These are phyloP conservation scores for Puccinia coronata DNA, from an alignment of 1,284 basidiomycete species.

Conservation along the genomic window DNA sequence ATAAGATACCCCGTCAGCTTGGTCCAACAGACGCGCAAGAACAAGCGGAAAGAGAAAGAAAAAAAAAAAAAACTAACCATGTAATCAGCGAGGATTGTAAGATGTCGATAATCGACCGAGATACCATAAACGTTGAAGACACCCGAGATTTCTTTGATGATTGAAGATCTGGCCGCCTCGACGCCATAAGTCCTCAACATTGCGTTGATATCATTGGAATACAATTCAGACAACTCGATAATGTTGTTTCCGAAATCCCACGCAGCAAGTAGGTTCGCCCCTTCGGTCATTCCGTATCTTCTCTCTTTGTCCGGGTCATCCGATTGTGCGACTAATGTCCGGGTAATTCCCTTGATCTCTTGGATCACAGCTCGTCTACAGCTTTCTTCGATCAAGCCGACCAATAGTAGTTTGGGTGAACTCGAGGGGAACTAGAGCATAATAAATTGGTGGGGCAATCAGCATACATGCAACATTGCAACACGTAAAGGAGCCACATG, in stretches of 20 bases:
- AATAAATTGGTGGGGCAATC: conserved; percentile 54
- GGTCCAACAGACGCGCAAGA: background rate
- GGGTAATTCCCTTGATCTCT: conserved; percentile 75
- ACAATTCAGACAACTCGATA: conserved; percentile 79
- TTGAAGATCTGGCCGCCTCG: conserved; percentile 60
- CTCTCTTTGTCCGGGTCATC: conserved; percentile 15
- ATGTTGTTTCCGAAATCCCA: conserved; percentile 82
- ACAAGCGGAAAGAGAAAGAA: background rate
- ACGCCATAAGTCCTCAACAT: conserved; percentile 79
- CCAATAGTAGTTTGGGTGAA: conserved; percentile 83
- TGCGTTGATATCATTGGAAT: conserved; percentile 94
- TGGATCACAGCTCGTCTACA: conserved; percentile 81
- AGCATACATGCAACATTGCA: background rate
- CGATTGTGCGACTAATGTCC: conserved; percentile 50
- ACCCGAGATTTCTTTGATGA: conserved; percentile 74
- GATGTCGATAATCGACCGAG: conserved; percentile 88
- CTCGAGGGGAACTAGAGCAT: conserved; percentile 62
- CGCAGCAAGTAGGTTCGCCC: conserved; percentile 86
- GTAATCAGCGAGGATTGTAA: conserved; percentile 97
- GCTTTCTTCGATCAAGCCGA: conserved; percentile 82
- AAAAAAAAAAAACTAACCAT: conserved; percentile 69
- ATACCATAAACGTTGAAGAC: conserved; percentile 99
- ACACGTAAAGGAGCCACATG: background rate
- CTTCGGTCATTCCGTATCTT: conserved; percentile 65
- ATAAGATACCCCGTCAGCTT: background rate